These are phyloP conservation scores for Trifolium repens DNA, from an alignment of 306 rosid species.

Conservation along the genomic window DNA sequence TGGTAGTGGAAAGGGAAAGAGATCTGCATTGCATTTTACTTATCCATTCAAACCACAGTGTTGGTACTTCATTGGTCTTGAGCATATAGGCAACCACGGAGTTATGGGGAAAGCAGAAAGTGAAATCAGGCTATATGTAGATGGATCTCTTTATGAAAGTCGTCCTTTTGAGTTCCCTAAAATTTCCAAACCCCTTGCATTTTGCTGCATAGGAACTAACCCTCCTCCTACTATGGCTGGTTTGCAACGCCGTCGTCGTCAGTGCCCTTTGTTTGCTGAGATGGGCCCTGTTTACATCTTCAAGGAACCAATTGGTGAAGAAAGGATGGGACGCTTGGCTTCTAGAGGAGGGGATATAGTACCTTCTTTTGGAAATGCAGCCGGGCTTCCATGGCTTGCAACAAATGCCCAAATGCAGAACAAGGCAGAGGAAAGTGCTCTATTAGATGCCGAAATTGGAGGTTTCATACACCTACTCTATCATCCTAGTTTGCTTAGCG, in stretches of 20 bases:
- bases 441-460: conserved; percentile 92
- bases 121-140: conserved; percentile 84
- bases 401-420: conserved; percentile 66
- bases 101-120: conserved; percentile 83
- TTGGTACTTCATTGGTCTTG: conserved; percentile 97
- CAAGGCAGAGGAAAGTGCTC: conserved; percentile 80
- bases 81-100: conserved; percentile 86
- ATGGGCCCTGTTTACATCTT: conserved; percentile 98
- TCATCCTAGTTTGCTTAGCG: conserved; percentile 90
- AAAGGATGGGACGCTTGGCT: conserved; percentile 87
- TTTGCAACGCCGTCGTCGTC: conserved; percentile 97
- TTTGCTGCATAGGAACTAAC: conserved; percentile 98
- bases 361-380: conserved; percentile 95
- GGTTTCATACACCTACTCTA: conserved; percentile 90
- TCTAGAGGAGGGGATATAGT: conserved; percentile 90
- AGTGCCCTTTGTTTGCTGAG: conserved; percentile 98
- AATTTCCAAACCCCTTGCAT: conserved; percentile 92
- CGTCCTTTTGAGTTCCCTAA: conserved; percentile 93
- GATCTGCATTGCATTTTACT: conserved; percentile 93
- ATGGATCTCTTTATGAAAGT: conserved; percentile 88
- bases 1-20: conserved; percentile 89
- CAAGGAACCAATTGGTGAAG: conserved; percentile 92
- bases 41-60: conserved; percentile 97
- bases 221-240: conserved; percentile 99
- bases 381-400: conserved; percentile 92